phyloP scores from a whole-genome alignment of 1,139 yeast species.

The Ashbya aceris region DNA sequence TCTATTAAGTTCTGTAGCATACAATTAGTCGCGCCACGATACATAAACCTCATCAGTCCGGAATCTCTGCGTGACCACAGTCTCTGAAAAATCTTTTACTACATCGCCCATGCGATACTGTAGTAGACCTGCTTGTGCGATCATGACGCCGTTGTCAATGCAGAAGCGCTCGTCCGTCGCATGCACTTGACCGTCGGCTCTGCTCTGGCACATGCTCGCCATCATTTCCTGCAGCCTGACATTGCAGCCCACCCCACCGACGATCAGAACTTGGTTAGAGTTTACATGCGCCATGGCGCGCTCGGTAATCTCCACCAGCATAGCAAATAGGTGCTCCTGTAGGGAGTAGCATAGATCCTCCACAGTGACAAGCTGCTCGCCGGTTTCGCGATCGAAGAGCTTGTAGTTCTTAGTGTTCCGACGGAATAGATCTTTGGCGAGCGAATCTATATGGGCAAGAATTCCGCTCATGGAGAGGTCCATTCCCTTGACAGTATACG shows the following conservation, averaged over 20 bases:
- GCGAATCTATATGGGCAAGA: constrained; percentile 67
- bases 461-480: constrained; percentile 96
- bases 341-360: constrained; percentile 89
- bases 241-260: constrained; percentile 97
- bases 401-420: constrained; percentile 43
- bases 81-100: constrained; percentile 47
- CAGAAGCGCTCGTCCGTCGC: constrained; percentile 97
- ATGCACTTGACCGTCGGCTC: constrained; percentile 68
- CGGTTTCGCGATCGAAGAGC: constrained; percentile 40
- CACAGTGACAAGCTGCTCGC: constrained; percentile 48
- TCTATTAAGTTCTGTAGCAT: neutral
- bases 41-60: constrained; percentile 89
- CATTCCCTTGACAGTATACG: constrained; percentile 98
- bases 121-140: constrained; percentile 93
- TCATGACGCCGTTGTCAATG: constrained; percentile 97
- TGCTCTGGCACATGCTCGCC: constrained; percentile 82
- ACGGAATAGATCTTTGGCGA: constrained; percentile 64
- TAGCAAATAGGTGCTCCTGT: constrained; percentile 86
- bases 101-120: constrained; percentile 74
- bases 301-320: constrained; percentile 96
- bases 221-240: constrained; percentile 90
- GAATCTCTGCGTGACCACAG: constrained; percentile 88
- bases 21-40: constrained; percentile 59
- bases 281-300: constrained; percentile 98
- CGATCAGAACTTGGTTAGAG: constrained; percentile 80